Evolutionary conservation across 179 eudicot species (phyloP).

Genomic region (Camellia oleifera): DNA sequence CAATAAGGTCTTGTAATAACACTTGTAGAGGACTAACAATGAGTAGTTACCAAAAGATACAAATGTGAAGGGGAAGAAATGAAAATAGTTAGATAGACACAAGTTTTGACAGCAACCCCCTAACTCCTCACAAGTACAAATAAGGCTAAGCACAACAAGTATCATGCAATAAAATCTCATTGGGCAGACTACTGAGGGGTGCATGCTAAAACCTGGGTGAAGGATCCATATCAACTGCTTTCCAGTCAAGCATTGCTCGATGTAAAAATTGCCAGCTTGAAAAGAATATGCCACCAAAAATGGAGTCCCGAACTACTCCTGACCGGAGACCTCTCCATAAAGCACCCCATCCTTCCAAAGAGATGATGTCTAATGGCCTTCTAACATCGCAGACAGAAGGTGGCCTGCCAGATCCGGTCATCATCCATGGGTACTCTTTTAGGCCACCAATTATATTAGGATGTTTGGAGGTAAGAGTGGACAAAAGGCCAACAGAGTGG

Average conservation of each 20-base stretch:
- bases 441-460: constrained; percentile 47
- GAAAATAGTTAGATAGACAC: not conserved
- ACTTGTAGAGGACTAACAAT: not conserved
- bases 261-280: constrained; percentile 82
- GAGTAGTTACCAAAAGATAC: not conserved
- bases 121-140: not conserved
- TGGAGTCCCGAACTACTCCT: constrained; percentile 72
- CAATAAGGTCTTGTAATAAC: not conserved
- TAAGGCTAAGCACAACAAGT: not conserved
- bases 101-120: constrained; percentile 1
- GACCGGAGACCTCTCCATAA: constrained; percentile 82
- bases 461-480: constrained; percentile 51
- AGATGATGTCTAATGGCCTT: constrained; percentile 45
- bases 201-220: constrained; percentile 45
- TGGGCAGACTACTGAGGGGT: constrained; percentile 2
- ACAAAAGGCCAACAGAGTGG: constrained; percentile 60
- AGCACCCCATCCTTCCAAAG: constrained; percentile 83
- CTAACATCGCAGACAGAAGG: constrained; percentile 72
- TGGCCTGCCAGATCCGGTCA: constrained; percentile 90
- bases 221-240: constrained; percentile 83
- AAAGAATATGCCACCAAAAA: constrained; percentile 87
- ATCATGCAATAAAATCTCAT: constrained; percentile 3
- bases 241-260: constrained; percentile 67
- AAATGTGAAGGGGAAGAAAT: not conserved
- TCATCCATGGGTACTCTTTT: constrained; percentile 91